Base-by-base conservation (phyloP, 2,329 filamentous ascomycete genomes). In the Aspergillus tanneri region DNA sequence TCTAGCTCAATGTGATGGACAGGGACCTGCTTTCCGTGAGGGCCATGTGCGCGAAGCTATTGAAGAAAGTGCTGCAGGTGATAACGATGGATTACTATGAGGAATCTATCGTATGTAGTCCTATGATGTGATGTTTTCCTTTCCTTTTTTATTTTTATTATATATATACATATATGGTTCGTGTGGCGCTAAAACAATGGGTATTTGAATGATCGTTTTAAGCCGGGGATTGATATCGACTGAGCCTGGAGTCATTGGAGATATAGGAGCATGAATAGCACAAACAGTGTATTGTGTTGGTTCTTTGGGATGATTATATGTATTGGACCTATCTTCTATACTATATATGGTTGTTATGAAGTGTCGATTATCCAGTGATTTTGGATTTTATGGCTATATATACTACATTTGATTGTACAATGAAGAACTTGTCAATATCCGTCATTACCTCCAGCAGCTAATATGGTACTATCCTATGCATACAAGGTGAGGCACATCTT, bases 21-120 rank as follows among this genome's bases (percentile, higher is more conserved):
- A 90, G 64, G 87, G 91, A 0, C 91, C 91, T 2, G 90, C 93
- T 32, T 96, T 96, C 60, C 85, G 87, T 52, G 91, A 96, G 68
- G 73, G 79, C 19, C 81, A 83, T 36, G 85, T 97, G 12, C 69
- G 83, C 35, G 74, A 77, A 52, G 89, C 88, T 12, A 91, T 97
- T 55, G 81, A 89, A 67, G 80, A 86, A 60, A 92, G 90, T 62
- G 85, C 87, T 23, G 83, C 85, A 18, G 84, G 82, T 58, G 87
- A 87, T 14, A 87, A 83, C 37, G 90, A 96, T 68, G 88, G 93
- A 67, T 75, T 95, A 49, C 79, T 87, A 59, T 85, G 64, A 79
- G 39, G 30, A 34, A 11, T 38, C 12, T 34, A 18, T n/a, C 24
- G 10, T 28, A 28, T 44, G 18, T 40, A 24, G 21, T 40, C 22